Base-by-base conservation (phyloP, 768 basidiomycete genomes). In the Russula abietina region DNA sequence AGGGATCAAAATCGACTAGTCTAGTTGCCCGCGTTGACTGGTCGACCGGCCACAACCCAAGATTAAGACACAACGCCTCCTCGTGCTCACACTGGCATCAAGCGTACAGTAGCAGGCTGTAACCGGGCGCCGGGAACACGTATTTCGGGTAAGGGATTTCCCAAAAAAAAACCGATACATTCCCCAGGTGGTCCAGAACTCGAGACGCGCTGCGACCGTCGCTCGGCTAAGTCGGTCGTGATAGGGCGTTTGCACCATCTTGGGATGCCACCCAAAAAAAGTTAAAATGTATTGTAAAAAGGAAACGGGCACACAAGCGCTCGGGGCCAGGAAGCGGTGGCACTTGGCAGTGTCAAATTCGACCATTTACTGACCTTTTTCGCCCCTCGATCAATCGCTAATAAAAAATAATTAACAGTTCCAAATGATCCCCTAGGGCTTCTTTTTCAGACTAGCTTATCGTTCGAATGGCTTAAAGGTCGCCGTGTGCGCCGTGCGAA, bases 391-490 rank as follows among this genome's bases (percentile, higher is more conserved):
- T 61, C 54, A 61, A n/a, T 62, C 39, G 55, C 61, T 30, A 64
- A 51, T 45, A 38, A 54, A 12, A 58, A 60, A 60, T 64, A 55
- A 51, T 64, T 64, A 38, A 46, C 24, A 8, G 30, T 43, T 19
- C 26, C 39, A 41, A 43, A 33, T 64, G 58, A 55, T 55, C 41
- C 46, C 58, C 38, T n/a, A n/a, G 17, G 46, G 36, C 62, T 63
- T 60, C 59, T 64, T 45, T 60, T 51, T 64, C 54, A 60, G 63
- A 60, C 46, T 64, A 64, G 63, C 17, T 12, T 14, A 12, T 28
- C 48, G 11, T 54, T n/a, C 51, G 39, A 33, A 64, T 56, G 58
- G 17, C 41, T 58, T 64, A 64, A 64, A 64, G 58, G 50, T 39
- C 19, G 63, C 30, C 41, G 33, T 50, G 28, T 57, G 2, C 39